phyloP scores from a whole-genome alignment of 2,329 filamentous ascomycete genomes.

The Chrysosphaeria jannelii region DNA sequence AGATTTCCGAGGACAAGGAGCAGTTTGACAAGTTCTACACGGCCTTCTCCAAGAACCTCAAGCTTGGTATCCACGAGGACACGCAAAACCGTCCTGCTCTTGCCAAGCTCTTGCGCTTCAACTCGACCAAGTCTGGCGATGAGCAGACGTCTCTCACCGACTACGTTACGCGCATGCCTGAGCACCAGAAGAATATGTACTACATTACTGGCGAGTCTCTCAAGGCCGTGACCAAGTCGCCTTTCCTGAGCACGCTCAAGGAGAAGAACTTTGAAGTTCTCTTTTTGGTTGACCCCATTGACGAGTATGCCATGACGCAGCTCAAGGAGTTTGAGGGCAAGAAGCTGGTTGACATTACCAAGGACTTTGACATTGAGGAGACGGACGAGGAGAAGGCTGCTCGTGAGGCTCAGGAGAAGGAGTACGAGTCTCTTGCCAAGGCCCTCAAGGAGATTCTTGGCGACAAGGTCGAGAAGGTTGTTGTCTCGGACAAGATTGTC shows the following conservation, averaged over 20 bases:
- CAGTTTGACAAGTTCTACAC: conserved; percentile 99
- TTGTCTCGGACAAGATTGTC: conserved; percentile 91
- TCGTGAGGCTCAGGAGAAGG: conserved; percentile 93
- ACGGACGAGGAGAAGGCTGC: conserved; percentile 95
- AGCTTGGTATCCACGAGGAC: conserved; percentile 99
- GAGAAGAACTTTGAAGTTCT: conserved; percentile 98
- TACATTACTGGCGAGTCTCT: conserved; percentile 99
- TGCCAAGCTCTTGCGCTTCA: conserved; percentile 95
- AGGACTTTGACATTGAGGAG: conserved; percentile 99
- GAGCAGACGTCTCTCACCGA: conserved; percentile 83
- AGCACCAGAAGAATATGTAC: conserved; percentile 99
- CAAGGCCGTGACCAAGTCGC: conserved; percentile 93
- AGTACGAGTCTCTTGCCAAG: conserved; percentile 86
- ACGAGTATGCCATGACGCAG: conserved; percentile 98
- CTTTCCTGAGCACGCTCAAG: conserved; percentile 96
- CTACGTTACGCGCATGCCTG: conserved; percentile 97
- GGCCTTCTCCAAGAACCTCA: conserved; percentile 99
- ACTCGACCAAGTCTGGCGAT: conserved; percentile 95
- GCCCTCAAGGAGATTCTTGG: conserved; percentile 95
- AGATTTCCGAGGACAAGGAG: conserved; percentile 98
- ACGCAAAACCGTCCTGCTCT: conserved; percentile 80
- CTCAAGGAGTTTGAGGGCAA: conserved; percentile 99
- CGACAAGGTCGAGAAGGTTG: conserved; percentile 99
- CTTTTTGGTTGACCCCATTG: conserved; percentile 97
- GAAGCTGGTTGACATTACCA: conserved; percentile 99